phyloP scores from a whole-genome alignment of 164 flowering plant species.

The Vitis labrusca region DNA sequence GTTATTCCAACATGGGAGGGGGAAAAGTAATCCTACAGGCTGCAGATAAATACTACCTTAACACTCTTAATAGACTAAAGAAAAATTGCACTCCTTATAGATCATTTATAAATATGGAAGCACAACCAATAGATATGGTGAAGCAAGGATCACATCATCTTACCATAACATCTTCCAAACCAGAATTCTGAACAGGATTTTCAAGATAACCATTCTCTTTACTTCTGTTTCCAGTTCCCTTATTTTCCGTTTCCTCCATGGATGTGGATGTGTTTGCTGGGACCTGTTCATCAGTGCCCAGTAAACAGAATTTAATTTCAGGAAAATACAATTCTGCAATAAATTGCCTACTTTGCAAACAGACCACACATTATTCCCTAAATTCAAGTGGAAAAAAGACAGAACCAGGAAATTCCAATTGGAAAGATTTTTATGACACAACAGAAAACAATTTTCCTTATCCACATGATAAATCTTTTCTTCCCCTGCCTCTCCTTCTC shows the following conservation, averaged over 20 bases:
- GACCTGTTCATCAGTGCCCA: conserved; percentile 25
- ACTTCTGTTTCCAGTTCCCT: conserved; percentile 8
- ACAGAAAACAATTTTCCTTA: no score
- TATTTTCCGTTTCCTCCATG: conserved; percentile 27
- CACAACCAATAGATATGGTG: not conserved
- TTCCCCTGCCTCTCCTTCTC: not conserved
- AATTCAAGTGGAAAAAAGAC: not conserved
- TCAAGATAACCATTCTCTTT: conserved; percentile 19
- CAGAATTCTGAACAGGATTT: conserved; percentile 15
- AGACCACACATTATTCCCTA: not conserved
- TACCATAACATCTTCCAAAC: conserved; percentile 25
- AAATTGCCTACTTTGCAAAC: no score
- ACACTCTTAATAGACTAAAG: no score
- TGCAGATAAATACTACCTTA: no score
- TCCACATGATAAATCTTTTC: no score
- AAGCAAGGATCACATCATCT: conserved; percentile 4
- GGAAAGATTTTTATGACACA: no score
- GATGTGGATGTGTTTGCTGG: conserved; percentile 12
- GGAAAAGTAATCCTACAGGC: no score
- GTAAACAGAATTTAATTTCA: conserved; percentile 11
- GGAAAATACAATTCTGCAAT: not conserved
- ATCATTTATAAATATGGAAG: not conserved
- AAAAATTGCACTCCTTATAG: no score
- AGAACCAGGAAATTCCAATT: not conserved
- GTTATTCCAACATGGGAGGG: no score